Conservation (phyloP, 352 stramenopile genomes). For the Phytopythium boreale region DNA sequence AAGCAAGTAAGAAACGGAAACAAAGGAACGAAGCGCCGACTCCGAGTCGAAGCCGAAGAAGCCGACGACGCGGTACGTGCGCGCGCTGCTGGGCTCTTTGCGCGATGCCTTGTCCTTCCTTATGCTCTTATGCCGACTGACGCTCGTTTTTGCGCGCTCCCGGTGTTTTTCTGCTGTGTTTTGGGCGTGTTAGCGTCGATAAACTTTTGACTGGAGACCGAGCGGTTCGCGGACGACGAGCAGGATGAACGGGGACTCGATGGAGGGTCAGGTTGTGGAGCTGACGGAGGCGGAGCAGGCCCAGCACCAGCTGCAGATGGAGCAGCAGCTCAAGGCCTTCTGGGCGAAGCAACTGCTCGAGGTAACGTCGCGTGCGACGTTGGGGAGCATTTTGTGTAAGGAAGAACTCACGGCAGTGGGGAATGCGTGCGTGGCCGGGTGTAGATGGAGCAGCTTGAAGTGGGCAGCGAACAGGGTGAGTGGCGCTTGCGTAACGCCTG, state of each 20-base stretch:
- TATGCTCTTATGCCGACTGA: not conserved
- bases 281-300: constrained; percentile 84
- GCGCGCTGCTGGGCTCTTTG: not conserved
- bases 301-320: constrained; percentile 83
- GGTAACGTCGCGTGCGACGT: constrained; percentile 17
- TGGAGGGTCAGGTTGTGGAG: constrained; percentile 87
- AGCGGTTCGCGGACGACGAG: not conserved
- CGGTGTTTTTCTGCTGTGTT: not conserved
- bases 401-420: not conserved
- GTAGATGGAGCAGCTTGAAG: constrained; percentile 90
- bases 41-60: not conserved
- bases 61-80: not conserved
- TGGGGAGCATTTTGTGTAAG: no score
- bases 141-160: not conserved
- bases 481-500: not conserved
- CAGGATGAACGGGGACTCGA: constrained; percentile 17
- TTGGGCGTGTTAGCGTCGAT: not conserved
- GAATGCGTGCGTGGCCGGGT: not conserved
- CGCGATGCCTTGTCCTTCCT: no score
- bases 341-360: constrained; percentile 91
- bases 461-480: constrained; percentile 91
- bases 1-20: not conserved
- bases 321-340: constrained; percentile 90
- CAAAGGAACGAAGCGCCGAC: not conserved
- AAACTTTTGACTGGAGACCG: not conserved